Evolutionary conservation across 805 yeast species (phyloP).

Genomic region (Millerago galiae): DNA sequence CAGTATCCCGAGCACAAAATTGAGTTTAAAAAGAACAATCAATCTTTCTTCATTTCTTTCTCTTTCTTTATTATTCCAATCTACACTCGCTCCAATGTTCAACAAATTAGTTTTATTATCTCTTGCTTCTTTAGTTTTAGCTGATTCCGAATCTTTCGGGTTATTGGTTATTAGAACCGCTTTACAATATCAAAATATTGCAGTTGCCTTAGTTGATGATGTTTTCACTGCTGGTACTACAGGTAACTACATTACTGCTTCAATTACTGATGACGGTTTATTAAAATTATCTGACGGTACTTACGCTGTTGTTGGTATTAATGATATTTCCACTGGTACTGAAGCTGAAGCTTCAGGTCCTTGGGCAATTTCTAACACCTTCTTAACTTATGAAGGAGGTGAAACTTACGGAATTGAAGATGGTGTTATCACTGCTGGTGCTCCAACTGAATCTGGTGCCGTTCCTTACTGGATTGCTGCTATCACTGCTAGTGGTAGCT

Average conservation of each 20-base stretch:
- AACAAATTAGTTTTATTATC: conserved; percentile 20
- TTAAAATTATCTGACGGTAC: conserved; percentile 25
- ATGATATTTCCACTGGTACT: conserved; percentile 21
- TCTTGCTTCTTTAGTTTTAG: conserved; percentile 25
- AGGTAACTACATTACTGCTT: conserved; percentile 8
- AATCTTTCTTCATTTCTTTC: too few species aligned
- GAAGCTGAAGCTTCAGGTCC: conserved; percentile 28
- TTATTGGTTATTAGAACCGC: conserved; percentile 31
- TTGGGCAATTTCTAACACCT: conserved; percentile 33
- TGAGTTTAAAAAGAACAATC: too few species aligned
- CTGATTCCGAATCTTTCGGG: conserved; percentile 33
- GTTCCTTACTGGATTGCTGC: conserved; percentile 16
- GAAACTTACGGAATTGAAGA: conserved; percentile 29
- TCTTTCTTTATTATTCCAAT: neutral
- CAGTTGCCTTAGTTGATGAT: conserved; percentile 18
- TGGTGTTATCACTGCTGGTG: neutral
- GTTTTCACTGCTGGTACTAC: conserved; percentile 13
- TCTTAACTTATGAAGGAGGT: conserved; percentile 30
- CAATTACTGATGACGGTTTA: conserved; percentile 28
- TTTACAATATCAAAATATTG: conserved; percentile 27
- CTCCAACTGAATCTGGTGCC: neutral
- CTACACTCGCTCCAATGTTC: conserved; percentile 5
- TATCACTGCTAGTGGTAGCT: conserved; percentile 15
- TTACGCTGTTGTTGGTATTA: conserved; percentile 24
- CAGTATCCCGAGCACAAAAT: neutral